Evolutionary conservation across 495 filamentous ascomycete genomes (phyloP).

Genomic region (Immersiella caudata): DNA sequence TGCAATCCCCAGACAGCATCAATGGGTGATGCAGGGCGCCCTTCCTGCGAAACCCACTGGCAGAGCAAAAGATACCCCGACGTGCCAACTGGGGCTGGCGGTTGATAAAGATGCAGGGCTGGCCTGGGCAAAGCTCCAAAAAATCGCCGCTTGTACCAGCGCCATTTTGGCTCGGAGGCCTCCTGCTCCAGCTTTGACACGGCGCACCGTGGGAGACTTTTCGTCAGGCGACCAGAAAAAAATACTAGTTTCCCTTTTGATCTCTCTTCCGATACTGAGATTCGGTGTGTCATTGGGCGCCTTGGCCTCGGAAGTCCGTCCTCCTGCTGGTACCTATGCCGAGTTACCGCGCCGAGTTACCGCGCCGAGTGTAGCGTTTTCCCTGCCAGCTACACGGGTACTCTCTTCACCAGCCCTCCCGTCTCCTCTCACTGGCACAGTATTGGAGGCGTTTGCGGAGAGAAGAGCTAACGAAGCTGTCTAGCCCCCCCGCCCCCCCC

Average conservation of each 20-base stretch:
- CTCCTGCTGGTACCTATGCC: neutral
- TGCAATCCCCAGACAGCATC: constrained; percentile 23
- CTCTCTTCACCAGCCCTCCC: neutral
- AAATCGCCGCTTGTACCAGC: neutral
- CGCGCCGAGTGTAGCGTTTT: neutral
- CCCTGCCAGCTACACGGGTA: no score
- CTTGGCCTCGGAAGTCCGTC: neutral
- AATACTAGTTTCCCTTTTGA: neutral
- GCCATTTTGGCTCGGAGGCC: constrained; percentile 10
- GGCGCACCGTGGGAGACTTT: neutral
- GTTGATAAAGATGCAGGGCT: constrained; percentile 9
- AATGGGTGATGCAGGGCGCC: neutral
- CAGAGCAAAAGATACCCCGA: constrained; percentile 13
- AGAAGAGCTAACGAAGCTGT: neutral
- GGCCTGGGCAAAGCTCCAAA: neutral
- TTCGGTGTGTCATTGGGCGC: constrained; percentile 9
- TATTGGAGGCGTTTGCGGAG: neutral
- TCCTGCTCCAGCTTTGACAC: constrained; percentile 2
- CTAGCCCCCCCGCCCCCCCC: no score
- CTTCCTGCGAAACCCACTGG: neutral
- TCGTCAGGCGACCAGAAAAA: constrained; percentile 3
- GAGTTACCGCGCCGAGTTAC: neutral
- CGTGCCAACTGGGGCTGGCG: constrained; percentile 4
- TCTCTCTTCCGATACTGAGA: neutral
- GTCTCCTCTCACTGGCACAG: neutral